Conservation (phyloP, 169 alveolate genomes). For the Perkinsus marinus region DNA sequence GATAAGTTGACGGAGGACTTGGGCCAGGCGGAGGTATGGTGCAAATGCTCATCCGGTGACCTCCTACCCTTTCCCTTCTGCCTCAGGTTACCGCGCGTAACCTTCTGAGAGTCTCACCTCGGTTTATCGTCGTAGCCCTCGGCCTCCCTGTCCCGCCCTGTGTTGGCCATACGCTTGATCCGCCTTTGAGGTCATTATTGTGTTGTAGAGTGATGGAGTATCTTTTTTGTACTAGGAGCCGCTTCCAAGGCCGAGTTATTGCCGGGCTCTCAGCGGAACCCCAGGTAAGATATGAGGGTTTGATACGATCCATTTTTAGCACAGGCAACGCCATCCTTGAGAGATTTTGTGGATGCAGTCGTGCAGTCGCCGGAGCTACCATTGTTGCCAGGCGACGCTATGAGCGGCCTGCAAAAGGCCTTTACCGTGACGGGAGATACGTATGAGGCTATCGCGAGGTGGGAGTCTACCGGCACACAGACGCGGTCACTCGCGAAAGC, state of each 20-base stretch:
- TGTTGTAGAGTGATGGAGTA: not conserved
- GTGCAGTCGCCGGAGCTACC: not conserved
- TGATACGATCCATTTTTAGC: no score
- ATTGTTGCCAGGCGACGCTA: not conserved
- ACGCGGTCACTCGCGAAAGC: no score
- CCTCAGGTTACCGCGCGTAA: not conserved
- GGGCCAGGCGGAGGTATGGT: not conserved
- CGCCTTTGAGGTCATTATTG: not conserved
- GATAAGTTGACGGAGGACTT: not conserved
- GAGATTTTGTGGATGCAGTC: not conserved
- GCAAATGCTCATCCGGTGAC: not conserved
- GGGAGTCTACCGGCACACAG: no score
- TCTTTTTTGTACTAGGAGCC: not conserved
- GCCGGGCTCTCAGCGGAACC: not conserved
- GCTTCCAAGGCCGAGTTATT: not conserved
- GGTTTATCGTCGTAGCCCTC: not conserved
- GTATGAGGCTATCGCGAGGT: not conserved
- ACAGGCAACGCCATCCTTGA: not conserved
- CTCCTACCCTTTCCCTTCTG: no score
- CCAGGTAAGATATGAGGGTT: not conserved
- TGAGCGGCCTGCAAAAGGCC: not conserved
- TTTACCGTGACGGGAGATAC: not conserved
- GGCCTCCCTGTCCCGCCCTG: not conserved
- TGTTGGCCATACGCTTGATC: not conserved
- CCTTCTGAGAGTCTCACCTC: not conserved